These are phyloP conservation scores for Aspergillus affinis DNA, from an alignment of 495 filamentous ascomycete genomes.

Conservation along the genomic window DNA sequence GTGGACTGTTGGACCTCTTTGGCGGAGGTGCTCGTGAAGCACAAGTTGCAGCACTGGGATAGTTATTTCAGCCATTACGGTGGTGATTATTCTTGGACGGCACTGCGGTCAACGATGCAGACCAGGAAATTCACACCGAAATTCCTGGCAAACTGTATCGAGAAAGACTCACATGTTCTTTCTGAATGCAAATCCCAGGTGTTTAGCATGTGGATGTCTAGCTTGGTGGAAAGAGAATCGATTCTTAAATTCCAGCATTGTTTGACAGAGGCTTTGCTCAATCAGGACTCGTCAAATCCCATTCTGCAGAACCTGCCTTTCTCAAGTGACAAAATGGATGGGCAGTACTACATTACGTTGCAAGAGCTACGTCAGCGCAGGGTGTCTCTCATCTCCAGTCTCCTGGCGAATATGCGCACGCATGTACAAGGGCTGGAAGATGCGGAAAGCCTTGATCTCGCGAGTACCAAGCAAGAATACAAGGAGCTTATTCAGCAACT, in stretches of 20 bases:
- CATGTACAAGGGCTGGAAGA: conserved; percentile 42
- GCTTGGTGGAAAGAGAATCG: conserved; percentile 64
- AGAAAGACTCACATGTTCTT: conserved; percentile 42
- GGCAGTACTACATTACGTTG: conserved; percentile 49
- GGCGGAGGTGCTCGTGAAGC: conserved; percentile 50
- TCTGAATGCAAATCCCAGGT: conserved; percentile 49
- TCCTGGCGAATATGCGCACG: conserved; percentile 66
- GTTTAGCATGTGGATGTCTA: conserved; percentile 57
- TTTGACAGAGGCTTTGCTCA: conserved; percentile 58
- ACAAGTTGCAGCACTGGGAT: conserved; percentile 51
- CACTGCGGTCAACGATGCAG: conserved; percentile 62
- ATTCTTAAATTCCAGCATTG: conserved; percentile 66
- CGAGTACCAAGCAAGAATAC: conserved; percentile 51
- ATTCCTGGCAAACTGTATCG: conserved; percentile 59
- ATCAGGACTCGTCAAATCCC: conserved; percentile 43
- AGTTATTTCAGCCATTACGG: conserved; percentile 58
- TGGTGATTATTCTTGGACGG: conserved; percentile 55
- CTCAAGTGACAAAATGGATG: conserved; percentile 35
- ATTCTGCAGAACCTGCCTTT: conserved; percentile 66
- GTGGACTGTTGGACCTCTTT: conserved; percentile 59
- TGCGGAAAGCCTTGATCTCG: conserved; percentile 26
- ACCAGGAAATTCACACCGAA: conserved; percentile 62
- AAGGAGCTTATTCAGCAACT: conserved; percentile 52
- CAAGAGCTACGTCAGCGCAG: conserved; percentile 58
- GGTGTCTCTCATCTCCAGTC: conserved; percentile 57